A percentile compares a stretch with the other conserved stretches of the same genome.
These are phyloP conservation scores for Camellia lanceoleosa DNA, from an alignment of 148 eudicot genomes.

Conservation along the genomic window DNA sequence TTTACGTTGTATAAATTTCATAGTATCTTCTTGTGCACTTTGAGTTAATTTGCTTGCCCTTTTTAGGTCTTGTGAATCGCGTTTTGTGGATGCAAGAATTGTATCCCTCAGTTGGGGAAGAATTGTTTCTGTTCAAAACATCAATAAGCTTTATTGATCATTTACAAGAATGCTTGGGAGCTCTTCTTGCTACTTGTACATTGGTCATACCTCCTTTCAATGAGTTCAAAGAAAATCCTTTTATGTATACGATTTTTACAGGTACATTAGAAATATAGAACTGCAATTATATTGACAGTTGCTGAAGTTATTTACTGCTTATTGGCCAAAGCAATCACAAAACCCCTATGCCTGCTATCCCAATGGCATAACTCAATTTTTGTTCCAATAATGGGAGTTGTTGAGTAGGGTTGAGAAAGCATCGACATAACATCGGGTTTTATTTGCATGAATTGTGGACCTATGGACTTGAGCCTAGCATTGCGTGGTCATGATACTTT, in stretches of 20 bases:
- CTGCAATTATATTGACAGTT: not conserved
- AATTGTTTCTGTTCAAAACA: constrained; percentile 72
- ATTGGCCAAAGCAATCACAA: not conserved
- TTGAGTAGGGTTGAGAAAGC: not conserved
- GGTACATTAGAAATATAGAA: constrained; percentile 30
- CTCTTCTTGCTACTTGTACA: constrained; percentile 65
- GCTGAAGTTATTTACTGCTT: not conserved
- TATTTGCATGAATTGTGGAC: not conserved
- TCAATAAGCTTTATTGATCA: constrained; percentile 85
- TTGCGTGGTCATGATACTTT: not conserved
- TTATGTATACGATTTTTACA: constrained; percentile 51
- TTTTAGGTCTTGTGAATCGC: constrained; percentile 69
- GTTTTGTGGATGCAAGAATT: constrained; percentile 84
- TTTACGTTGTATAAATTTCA: not conserved
- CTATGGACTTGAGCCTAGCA: not conserved
- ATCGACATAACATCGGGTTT: not conserved
- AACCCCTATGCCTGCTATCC: not conserved
- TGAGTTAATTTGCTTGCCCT: not conserved
- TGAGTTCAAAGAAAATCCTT: constrained; percentile 56
- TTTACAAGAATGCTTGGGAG: constrained; percentile 83
- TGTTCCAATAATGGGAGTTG: not conserved
- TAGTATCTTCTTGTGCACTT: not conserved
- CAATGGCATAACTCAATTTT: not conserved
- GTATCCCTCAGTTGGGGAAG: constrained; percentile 57
- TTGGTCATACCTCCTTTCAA: constrained; percentile 71